Conservation (phyloP, 2,329 filamentous ascomycete species). For the Orbilia javanica region DNA sequence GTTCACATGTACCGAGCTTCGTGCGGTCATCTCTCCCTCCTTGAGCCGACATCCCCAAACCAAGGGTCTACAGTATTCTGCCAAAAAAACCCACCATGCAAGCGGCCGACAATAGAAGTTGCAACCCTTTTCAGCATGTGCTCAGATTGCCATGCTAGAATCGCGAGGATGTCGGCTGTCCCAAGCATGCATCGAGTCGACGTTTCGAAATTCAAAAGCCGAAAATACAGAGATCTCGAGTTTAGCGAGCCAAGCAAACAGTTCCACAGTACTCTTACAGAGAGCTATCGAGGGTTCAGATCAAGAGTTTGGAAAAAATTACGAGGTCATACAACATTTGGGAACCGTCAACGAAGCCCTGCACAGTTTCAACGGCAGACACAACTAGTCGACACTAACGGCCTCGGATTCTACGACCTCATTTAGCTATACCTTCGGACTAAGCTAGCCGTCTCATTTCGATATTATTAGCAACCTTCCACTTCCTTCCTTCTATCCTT, state of each 20-base stretch:
- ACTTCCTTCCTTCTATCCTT: not conserved
- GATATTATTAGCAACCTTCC: too few relatives aligned
- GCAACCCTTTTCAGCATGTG: conserved; percentile 47
- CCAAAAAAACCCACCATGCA: conserved; percentile 56
- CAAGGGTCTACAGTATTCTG: conserved; percentile 38
- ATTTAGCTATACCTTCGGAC: conserved; percentile 6
- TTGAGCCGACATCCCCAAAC: conserved; percentile 43
- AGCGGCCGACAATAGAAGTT: conserved; percentile 49
- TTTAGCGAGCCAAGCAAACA: not conserved
- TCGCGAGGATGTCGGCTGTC: conserved; percentile 30
- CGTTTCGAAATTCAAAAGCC: conserved; percentile 54
- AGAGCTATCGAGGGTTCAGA: conserved; percentile 25
- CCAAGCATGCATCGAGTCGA: conserved; percentile 56
- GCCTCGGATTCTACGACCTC: conserved; percentile 44
- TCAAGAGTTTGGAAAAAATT: conserved; percentile 52
- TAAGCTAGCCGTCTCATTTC: not conserved
- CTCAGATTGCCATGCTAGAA: conserved; percentile 48
- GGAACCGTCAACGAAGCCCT: conserved; percentile 9
- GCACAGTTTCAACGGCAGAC: conserved; percentile 32
- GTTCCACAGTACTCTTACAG: conserved; percentile 1
- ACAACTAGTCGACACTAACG: conserved; percentile 4
- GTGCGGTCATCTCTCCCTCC: conserved; percentile 47
- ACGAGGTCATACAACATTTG: conserved; percentile 4
- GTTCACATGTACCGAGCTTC: conserved; percentile 56
- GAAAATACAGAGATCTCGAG: conserved; percentile 33